A percentile compares a stretch with the other conserved stretches of the same genome.
Conservation (phyloP, 495 filamentous ascomycete genomes). For the Cladorrhinum samala region DNA sequence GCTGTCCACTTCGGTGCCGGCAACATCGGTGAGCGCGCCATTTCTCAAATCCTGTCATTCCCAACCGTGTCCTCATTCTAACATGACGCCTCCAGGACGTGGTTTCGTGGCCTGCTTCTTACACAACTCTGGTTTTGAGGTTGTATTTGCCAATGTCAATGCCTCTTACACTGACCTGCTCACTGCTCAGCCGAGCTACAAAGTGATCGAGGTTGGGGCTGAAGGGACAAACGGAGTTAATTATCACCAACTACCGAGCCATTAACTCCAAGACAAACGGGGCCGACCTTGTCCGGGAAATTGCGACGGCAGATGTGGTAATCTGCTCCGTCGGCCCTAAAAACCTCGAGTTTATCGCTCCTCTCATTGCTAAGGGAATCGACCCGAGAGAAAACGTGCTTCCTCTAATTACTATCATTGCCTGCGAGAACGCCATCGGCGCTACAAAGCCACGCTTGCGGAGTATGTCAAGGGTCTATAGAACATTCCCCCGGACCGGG, state of each 20-base stretch:
- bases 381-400: constrained; percentile 58
- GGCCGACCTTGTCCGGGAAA: constrained; percentile 72
- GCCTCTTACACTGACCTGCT: constrained; percentile 70
- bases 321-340: constrained; percentile 96
- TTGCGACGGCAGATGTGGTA: constrained; percentile 78
- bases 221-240: constrained; percentile 74
- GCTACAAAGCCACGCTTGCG: constrained; percentile 79
- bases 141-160: constrained; percentile 92
- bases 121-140: constrained; percentile 79
- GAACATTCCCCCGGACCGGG: constrained; percentile 54
- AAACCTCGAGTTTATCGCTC: constrained; percentile 92
- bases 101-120: constrained; percentile 62
- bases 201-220: constrained; percentile 85
- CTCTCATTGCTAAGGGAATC: constrained; percentile 87
- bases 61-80: too few relatives aligned
- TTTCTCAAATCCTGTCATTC: too few relatives aligned
- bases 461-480: constrained; percentile 68
- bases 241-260: constrained; percentile 88
- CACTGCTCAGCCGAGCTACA: constrained; percentile 68
- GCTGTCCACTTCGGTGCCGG: constrained; percentile 92
- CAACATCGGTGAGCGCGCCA: constrained; percentile 58
- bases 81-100: constrained; percentile 34
- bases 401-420: constrained; percentile 80
- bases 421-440: constrained; percentile 94
- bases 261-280: constrained; percentile 88